Base-by-base conservation (phyloP, 306 rosid genomes). In the Vigna nakashimae region DNA sequence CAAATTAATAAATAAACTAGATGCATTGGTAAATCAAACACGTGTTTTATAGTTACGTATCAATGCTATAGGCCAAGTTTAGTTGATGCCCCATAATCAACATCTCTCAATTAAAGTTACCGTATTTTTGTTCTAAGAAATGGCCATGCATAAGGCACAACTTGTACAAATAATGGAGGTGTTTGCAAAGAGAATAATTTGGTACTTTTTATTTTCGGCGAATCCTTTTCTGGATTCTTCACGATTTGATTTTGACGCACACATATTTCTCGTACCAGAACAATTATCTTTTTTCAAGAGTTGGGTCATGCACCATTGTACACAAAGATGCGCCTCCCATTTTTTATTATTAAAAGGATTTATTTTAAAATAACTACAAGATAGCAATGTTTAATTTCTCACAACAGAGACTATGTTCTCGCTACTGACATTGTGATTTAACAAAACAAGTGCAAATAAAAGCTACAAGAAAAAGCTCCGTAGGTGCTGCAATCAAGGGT, bases 291-390 rank as follows among this genome's bases (percentile, higher is more conserved):
- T 30, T 58, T 60, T 28, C 18, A 5, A 59, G 58, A 57, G 13
- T 45, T 9, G 17, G 69, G 12, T 17, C 13, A 6, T 46, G 46
- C 5, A 8, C 28, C 24, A 7, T 24, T 43, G 2, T 48, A 48
- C 3, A n/a, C 72, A 48, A 18, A 9, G 49, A 75, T 18, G 13
- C 10, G 9, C 15, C 26, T 0, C 7, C 7, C 16, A 26, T 9
- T 7, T 18, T 62, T 38, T 2, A 16, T 65, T 17, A 38, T 60
- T 34, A 34, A n/a, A 34, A 16, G 64, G 14, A 57, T 57, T 16
- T 63, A 22, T 7, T 34, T 14, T 13, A 36, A 20, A 38, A 9
- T 7, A 5, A 14, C 1, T 42, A 4, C 17, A 62, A 92, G 90
- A 11, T n/a, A 9, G 3, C 53, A 20, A 22, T 22, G 26, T 40